Percentiles rank a stretch among this genome's conserved stretches.
Conservation (phyloP, 1,139 yeast species). For the Sugiyamaella japonica region DNA sequence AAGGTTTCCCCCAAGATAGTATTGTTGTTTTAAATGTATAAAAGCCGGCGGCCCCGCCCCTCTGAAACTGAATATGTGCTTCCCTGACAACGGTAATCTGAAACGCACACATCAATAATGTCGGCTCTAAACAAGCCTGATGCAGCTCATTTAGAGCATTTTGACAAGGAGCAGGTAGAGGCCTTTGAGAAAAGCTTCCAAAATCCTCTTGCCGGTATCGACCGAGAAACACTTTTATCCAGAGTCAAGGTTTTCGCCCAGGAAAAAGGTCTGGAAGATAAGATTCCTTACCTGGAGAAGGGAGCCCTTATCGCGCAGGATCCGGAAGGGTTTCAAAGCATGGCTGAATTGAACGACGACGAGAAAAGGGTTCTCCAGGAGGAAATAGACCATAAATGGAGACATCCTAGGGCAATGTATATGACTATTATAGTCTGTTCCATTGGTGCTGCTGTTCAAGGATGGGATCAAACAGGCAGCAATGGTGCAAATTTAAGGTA, state of each 20-base stretch:
- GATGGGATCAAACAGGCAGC: constrained; percentile 87
- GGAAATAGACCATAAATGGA: constrained; percentile 63
- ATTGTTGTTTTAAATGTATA: too few relatives aligned
- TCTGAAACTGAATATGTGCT: too few relatives aligned
- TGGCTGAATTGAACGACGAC: constrained; percentile 58
- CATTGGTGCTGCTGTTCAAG: constrained; percentile 87
- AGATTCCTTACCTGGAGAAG: constrained; percentile 19
- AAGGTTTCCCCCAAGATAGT: too few relatives aligned
- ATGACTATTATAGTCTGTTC: constrained; percentile 71
- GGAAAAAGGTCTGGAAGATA: constrained; percentile 25
- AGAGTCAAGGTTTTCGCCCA: constrained; percentile 25
- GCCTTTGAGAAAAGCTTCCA: constrained; percentile 15
- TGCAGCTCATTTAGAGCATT: constrained; percentile 13
- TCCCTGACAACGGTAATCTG: too few relatives aligned
- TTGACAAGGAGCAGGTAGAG: constrained; percentile 6
- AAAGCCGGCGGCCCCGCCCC: too few relatives aligned
- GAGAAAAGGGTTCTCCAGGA: constrained; percentile 56
- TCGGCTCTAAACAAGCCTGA: not conserved
- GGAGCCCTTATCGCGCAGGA: constrained; percentile 31
- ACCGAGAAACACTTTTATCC: constrained; percentile 21
- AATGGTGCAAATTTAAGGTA: constrained; percentile 73
- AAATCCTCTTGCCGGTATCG: constrained; percentile 27
- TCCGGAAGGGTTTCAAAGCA: constrained; percentile 32
- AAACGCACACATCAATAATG: not conserved
- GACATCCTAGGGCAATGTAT: constrained; percentile 57